Evolutionary conservation across 257 asterid genomes (phyloP), one percentile per base, ranked within the genome.

Genomic region (Eucommia ulmoides): DNA sequence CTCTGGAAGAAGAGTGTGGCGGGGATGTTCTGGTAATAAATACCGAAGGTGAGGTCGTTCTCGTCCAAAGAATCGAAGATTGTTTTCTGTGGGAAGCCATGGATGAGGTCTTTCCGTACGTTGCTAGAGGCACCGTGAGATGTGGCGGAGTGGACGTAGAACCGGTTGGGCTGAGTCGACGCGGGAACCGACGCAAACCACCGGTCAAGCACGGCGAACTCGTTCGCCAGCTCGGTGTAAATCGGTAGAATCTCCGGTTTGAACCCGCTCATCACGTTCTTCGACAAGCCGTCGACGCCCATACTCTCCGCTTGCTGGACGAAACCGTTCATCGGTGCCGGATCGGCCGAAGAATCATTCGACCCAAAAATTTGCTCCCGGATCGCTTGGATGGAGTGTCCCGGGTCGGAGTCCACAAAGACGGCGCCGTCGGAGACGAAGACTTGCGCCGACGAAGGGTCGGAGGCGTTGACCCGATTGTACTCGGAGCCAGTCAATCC

Each of bases 181-280:
- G 96, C 75, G 0, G 95, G 97, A n/a, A 88, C 85, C 3, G 97
- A 84, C 1, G 94, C 94, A 55, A 89, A 89, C 97, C 96, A 89
- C 47, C 93, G 84, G 53, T 88, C 97, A 22, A 71, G 80, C 9
- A 84, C 94, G 1, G 88, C 94, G 26, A 84, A 89, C 62, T 85
- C 96, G 5, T 94, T 66, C 2, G 78, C 96, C 20, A 89, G 12
- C 38, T 29, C 38, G 7, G 38, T 5, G 38, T 29, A 29, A 29
- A 29, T 12, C 12, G 38, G 38, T 12, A 29, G 8, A 12, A 5
- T 5, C 38, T 84, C 78, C 0, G 95, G 97, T 0, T 41, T 62
- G 56, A 88, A 88, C 0, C 97, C 97, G 33, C 84, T 88, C 97
- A 88, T 88, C 35, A 84, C 97, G 17, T 78, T 71, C 8, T 60